These are phyloP conservation scores for Gracilaria gracilis DNA, from an alignment of 23 red algal genomes.

Conservation along the genomic window DNA sequence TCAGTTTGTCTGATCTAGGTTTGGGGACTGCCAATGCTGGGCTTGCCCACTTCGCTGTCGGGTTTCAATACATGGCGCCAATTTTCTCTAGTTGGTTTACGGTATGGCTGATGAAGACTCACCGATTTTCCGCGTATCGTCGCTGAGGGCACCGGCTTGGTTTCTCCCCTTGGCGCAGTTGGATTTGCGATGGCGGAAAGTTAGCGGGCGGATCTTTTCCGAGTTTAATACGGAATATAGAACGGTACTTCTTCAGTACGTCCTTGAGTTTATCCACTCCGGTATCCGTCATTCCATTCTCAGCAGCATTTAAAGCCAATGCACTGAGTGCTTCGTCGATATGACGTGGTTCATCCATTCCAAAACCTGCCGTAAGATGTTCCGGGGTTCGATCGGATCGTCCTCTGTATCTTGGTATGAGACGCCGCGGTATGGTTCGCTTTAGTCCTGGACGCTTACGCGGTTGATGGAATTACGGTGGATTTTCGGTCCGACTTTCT, in stretches of 20 bases:
- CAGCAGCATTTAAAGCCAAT: background rate
- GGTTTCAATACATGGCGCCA: constrained; percentile 34
- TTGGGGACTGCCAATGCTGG: constrained; percentile 30
- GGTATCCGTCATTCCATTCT: too few species aligned
- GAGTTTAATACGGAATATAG: constrained; percentile 20
- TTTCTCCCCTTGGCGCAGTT: background rate
- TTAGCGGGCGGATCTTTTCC: constrained; percentile 22
- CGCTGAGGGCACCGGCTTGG: background rate
- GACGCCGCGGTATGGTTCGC: background rate
- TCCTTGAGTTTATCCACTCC: too few species aligned
- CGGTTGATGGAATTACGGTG: background rate
- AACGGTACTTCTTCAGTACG: too few species aligned
- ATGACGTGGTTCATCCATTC: background rate
- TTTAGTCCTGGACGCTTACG: background rate
- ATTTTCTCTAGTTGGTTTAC: constrained; percentile 18
- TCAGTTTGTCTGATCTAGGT: background rate
- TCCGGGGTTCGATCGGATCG: constrained; percentile 28
- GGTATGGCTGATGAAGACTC: constrained; percentile 24
- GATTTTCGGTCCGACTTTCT: background rate
- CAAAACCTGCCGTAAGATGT: background rate
- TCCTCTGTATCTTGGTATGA: background rate
- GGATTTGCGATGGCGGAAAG: background rate
- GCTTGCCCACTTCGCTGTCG: background rate
- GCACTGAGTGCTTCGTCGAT: background rate
- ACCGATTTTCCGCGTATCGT: background rate